Evolutionary conservation across 164 flowering plant species (phyloP), one percentile per base, ranked within the genome.

Genomic region (Platanus orientalis): DNA sequence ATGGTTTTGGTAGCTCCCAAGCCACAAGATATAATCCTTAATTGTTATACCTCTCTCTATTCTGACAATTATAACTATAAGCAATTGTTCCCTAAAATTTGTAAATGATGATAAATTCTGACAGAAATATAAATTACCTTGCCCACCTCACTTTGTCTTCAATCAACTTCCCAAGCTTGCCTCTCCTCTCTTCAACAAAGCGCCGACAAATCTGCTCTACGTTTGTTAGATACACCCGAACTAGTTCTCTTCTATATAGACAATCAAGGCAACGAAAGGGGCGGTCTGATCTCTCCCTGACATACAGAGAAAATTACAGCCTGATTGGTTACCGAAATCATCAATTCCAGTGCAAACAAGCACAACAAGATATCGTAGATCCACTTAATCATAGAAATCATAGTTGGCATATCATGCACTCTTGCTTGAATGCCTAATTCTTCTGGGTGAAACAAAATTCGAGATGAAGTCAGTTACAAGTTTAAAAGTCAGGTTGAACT

Each of bases 231-330:
- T 92, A 90, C 51, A 92, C 97, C 52, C 97, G 77, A 69, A 92
- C 89, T 69, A 92, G 93, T 80, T 90, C 98, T 77, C 97, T 85
- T 75, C 98, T 73, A 76, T 92, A 92, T 65, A 87, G 86, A 73
- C 89, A 85, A 71, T 88, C 96, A 73, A 92, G 93, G 78, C 97
- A 90, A 44, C 94, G 93, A 63, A 90, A 92, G 23, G 96, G 98
- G 3, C 90, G 91, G 58, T 88, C 82, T 64, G 87, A 77, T 80
- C 80, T 92, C 73, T 92, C 98, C 85, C 98, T 92, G 54, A 21
- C 66, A 76, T 63, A 34, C n/a, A 23, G 45, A 62, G 20, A 62
- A 47, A 21, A n/a, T 26, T 45, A 19, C 20, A 29, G 57, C 34
- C 26, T 36, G 29, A 67, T 26, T 66, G 53, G 29, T 12, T 30